Evolutionary conservation across 352 stramenopile genomes (phyloP).

Genomic region (Globisporangium cederbergense): DNA sequence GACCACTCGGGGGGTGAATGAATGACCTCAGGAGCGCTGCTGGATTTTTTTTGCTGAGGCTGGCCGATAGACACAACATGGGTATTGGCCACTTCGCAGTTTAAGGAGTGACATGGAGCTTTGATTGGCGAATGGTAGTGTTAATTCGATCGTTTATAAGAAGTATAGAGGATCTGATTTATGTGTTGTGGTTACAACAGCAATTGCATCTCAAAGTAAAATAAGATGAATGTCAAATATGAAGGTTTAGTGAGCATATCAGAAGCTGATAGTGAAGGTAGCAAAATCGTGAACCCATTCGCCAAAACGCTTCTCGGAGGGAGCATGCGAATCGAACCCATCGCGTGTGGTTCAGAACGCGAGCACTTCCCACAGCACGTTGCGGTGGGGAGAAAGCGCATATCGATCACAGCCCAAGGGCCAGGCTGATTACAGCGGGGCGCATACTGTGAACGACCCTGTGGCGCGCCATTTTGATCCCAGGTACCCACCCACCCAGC

Average conservation of each 20-base stretch:
- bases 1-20: neutral
- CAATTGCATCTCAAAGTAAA: no score
- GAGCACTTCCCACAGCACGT: neutral
- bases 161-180: neutral
- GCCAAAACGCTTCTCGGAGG: neutral
- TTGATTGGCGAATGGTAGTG: neutral
- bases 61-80: no score
- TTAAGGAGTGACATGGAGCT: no score
- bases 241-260: neutral
- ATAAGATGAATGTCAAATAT: neutral
- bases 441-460: no score
- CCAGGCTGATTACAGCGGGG: no score
- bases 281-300: neutral
- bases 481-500: no score
- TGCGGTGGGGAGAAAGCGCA: no score
- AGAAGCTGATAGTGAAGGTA: neutral
- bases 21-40: neutral
- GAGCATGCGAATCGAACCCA: neutral
- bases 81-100: no score
- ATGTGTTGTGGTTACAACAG: neutral
- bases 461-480: no score
- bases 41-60: neutral
- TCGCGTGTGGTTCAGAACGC: neutral
- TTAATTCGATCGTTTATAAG: neutral
- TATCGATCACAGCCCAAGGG: no score